Percentiles rank a stretch among this genome's conserved stretches.
Evolutionary conservation across 148 eudicot genomes (phyloP).

Genomic region (Polygonum maritimum): DNA sequence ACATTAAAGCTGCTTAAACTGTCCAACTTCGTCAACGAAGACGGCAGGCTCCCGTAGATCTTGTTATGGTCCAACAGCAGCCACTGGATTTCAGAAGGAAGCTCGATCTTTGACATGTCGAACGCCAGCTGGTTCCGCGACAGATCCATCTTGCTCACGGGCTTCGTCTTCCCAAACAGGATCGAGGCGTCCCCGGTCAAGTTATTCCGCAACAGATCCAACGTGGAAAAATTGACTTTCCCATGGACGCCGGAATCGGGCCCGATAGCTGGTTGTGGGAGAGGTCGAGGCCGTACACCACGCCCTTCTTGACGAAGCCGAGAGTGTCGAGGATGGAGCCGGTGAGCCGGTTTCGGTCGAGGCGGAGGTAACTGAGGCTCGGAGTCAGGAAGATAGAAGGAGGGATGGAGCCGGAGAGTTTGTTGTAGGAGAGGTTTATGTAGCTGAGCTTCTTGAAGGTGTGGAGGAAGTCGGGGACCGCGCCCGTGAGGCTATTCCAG

Average conservation of each 20-base stretch:
- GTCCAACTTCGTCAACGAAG: slow-evolving; percentile 10
- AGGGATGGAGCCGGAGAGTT: slow-evolving; percentile 16
- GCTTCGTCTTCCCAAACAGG: slow-evolving; percentile 23
- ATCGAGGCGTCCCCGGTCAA: slow-evolving; percentile 36
- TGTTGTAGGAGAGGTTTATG: slow-evolving; percentile 9
- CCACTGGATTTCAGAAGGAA: slow-evolving; percentile 4
- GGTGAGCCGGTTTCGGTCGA: slow-evolving; percentile 16
- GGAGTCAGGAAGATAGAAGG: neutral
- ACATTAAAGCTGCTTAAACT: slow-evolving; percentile 20
- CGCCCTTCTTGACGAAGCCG: slow-evolving; percentile 14
- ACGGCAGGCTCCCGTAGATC: slow-evolving; percentile 33
- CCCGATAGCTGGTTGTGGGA: slow-evolving; percentile 32
- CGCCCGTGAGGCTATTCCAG: slow-evolving; percentile 23
- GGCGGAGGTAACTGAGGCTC: neutral
- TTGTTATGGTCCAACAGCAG: slow-evolving; percentile 30
- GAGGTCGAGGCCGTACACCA: slow-evolving; percentile 4
- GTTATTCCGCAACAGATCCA: slow-evolving; percentile 24
- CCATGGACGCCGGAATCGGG: slow-evolving; percentile 22
- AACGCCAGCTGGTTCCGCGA: slow-evolving; percentile 26
- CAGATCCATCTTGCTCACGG: neutral
- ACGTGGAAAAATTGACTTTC: neutral
- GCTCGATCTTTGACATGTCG: slow-evolving; percentile 20
- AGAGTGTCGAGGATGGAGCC: slow-evolving; percentile 30
- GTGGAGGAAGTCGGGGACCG: slow-evolving; percentile 22
- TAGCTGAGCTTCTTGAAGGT: slow-evolving; percentile 16